Conservation (phyloP, 805 yeast genomes). For the Saccharomycopsis synnaedendra region DNA sequence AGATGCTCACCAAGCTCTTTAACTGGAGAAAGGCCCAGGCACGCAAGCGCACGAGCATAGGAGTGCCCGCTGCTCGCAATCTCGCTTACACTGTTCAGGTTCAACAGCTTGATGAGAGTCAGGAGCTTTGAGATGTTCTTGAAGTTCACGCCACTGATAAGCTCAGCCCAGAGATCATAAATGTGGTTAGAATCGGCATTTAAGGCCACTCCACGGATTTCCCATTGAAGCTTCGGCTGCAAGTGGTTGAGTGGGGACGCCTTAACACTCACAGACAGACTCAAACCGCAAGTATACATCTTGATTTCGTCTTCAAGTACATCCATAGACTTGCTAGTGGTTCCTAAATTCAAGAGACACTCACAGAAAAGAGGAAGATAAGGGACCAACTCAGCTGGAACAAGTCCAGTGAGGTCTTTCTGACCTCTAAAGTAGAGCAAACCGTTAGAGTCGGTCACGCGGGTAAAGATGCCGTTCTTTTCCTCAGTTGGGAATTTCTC, state of each 20-base stretch:
- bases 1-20: constrained; percentile 52
- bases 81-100: constrained; percentile 65
- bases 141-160: constrained; percentile 62
- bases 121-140: constrained; percentile 50
- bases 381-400: constrained; percentile 55
- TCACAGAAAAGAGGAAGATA: constrained; percentile 70
- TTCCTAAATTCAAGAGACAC: constrained; percentile 82
- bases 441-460: constrained; percentile 70
- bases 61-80: constrained; percentile 85
- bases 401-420: constrained; percentile 37
- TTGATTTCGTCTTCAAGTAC: constrained; percentile 79
- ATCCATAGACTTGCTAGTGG: constrained; percentile 55
- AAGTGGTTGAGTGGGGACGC: constrained; percentile 40
- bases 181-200: constrained; percentile 50
- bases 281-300: constrained; percentile 74
- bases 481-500: constrained; percentile 25
- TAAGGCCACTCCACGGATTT: constrained; percentile 58
- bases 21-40: constrained; percentile 49
- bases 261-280: constrained; percentile 46
- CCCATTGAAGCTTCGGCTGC: constrained; percentile 40
- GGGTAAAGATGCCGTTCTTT: constrained; percentile 29
- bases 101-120: constrained; percentile 59
- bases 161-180: constrained; percentile 54
- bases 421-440: constrained; percentile 65
- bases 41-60: constrained; percentile 61